Conservation (phyloP, 2,329 filamentous ascomycete species). For the Paracorniculantispora psalliotae region DNA sequence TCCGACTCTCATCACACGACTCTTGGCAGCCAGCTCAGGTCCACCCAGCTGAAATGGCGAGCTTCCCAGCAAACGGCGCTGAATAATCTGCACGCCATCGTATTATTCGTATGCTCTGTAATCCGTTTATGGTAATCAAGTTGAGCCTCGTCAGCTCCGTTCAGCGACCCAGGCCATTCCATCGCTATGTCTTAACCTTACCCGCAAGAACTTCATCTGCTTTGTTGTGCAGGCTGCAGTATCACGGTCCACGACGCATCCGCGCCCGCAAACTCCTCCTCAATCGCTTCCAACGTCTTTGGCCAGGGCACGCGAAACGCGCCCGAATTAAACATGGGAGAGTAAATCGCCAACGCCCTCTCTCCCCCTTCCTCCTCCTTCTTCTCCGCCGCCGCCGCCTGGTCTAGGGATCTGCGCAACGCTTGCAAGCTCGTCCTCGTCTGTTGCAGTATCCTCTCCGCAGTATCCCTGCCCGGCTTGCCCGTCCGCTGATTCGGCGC, state of each 20-base stretch:
- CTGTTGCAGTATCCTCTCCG: slow-evolving; percentile 16
- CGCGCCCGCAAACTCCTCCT: slow-evolving; percentile 7
- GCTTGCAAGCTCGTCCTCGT: slow-evolving; percentile 17
- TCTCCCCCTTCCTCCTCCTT: no score
- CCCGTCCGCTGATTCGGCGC: slow-evolving; percentile 7
- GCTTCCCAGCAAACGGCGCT: no score
- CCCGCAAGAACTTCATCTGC: no score
- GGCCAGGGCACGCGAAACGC: slow-evolving; percentile 21
- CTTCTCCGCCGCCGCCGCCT: background rate
- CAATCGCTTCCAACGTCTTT: slow-evolving; percentile 13
- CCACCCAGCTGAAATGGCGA: no score
- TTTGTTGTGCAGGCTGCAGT: background rate
- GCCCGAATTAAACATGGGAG: slow-evolving; percentile 22
- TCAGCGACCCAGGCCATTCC: background rate
- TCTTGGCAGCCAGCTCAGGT: no score
- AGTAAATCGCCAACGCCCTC: slow-evolving; percentile 19
- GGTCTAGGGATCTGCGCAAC: slow-evolving; percentile 16
- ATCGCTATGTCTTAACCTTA: background rate
- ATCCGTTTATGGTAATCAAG: no score
- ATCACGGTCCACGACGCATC: slow-evolving; percentile 1
- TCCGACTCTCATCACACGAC: no score
- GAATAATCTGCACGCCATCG: no score
- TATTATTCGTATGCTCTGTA: no score
- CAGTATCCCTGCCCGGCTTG: slow-evolving; percentile 18
- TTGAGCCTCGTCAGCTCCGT: background rate